These are phyloP conservation scores for Saprolegnia parasitica DNA, from an alignment of 352 stramenopile species.

Conservation along the genomic window DNA sequence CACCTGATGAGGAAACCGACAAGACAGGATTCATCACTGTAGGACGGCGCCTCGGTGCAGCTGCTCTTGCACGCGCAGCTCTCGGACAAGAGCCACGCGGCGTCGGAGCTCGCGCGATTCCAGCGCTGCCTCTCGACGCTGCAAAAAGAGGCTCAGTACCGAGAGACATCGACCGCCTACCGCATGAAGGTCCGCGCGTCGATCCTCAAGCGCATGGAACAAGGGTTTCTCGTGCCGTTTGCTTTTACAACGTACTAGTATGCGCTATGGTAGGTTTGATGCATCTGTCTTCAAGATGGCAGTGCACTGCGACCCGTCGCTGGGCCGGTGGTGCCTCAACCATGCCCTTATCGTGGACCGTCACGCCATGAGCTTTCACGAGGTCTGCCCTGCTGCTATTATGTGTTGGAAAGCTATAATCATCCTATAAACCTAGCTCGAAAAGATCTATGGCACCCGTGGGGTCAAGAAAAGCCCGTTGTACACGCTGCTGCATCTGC, in stretches of 20 bases:
- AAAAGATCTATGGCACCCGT: conserved; percentile 11
- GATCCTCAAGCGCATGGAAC: not conserved
- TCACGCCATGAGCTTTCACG: conserved; percentile 1
- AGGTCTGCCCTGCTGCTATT: conserved; percentile 7
- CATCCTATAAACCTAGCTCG: too few relatives aligned
- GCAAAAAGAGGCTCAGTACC: conserved; percentile 12
- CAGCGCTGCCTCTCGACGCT: conserved; percentile 6
- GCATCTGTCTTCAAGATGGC: conserved; percentile 21
- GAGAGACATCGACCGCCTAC: conserved; percentile 15
- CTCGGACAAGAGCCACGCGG: not conserved
- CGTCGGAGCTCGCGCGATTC: not conserved
- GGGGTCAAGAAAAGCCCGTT: conserved; percentile 14
- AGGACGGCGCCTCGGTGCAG: conserved; percentile 7
- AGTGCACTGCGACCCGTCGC: not conserved
- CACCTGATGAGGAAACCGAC: too few relatives aligned
- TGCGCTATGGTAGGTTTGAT: conserved; percentile 14
- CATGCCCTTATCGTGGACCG: not conserved
- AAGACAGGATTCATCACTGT: too few relatives aligned
- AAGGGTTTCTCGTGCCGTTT: conserved; percentile 12
- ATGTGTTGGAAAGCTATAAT: too few relatives aligned
- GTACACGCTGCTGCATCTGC: conserved; percentile 11
- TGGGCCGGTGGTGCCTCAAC: conserved; percentile 14
- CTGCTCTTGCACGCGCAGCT: not conserved
- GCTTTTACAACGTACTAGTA: not conserved
- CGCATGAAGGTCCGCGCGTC: conserved; percentile 7